Percentiles rank a stretch among this genome's conserved stretches.
phyloP scores from a whole-genome alignment of 352 stramenopile species.

The Blastocystis sp. region DNA sequence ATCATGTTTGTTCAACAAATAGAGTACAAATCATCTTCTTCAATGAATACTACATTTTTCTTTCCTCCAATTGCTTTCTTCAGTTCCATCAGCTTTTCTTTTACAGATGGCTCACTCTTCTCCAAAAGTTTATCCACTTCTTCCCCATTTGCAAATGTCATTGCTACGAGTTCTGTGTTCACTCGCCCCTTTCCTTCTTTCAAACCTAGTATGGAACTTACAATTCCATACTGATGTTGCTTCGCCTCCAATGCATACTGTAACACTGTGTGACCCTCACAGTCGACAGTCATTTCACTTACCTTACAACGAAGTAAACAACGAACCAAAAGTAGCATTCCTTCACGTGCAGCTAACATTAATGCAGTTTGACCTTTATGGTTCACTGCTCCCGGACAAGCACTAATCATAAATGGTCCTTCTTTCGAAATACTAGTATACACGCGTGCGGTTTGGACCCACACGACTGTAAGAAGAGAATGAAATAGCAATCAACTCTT shows the following conservation, averaged over 20 bases:
- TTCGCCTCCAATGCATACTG: constrained; percentile 49
- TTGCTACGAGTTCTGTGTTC: neutral
- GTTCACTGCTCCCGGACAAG: neutral
- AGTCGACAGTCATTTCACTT: neutral
- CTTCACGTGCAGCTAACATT: constrained; percentile 50
- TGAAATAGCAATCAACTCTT: constrained; percentile 44
- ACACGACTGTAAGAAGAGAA: constrained; percentile 52
- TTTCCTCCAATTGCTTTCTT: neutral
- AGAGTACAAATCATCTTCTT: neutral
- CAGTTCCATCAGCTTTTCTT: neutral
- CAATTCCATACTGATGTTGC: neutral
- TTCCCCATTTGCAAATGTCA: neutral
- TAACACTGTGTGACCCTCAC: constrained; percentile 39
- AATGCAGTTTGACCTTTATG: constrained; percentile 57
- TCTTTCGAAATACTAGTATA: neutral
- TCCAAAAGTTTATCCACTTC: neutral
- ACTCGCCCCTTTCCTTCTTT: neutral
- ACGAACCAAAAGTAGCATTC: constrained; percentile 18
- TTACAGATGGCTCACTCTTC: neutral
- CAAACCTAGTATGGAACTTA: neutral
- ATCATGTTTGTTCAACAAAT: neutral
- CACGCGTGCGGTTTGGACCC: constrained; percentile 7
- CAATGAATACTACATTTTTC: neutral
- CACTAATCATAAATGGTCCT: neutral
- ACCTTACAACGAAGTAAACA: constrained; percentile 37